Evolutionary conservation across 2,329 filamentous ascomycete genomes (phyloP), one percentile per base, ranked within the genome.

Genomic region (Diaporthe velutina): DNA sequence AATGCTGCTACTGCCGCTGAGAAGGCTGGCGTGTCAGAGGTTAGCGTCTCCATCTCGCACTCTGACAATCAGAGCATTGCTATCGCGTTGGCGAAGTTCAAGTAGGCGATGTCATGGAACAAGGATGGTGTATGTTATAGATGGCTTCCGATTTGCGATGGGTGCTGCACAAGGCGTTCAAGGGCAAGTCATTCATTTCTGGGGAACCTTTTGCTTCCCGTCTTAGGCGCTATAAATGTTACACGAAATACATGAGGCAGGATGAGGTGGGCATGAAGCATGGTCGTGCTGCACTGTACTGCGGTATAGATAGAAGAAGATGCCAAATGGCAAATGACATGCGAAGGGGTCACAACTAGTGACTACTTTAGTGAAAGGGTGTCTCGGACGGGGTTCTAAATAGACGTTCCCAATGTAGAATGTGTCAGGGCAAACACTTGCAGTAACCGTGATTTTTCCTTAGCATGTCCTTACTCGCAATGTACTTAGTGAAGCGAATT

Each of bases 41-140:
- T 98, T 78, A 96, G 90, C 78, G 94, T 99, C 79, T 98, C 95
- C 82, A 98, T 99, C 82, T 98, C 96, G 80, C 97, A 99, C 86
- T 97, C 94, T 52, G 96, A 98, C 79, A 93, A 90, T 75, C 97
- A 99, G 85, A 96, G 97, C 76, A 96, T 98, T 81, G 96, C 97
- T 60, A 94, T 99, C 80, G 97, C 97, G 2, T 93, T 98, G 76
- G 93, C 95, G 73, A 93, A 91, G 73, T 94, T 97, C 81, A 95
- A 90, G 83, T 73, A 70, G 50, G 38, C n/a, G n/a, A 15, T 30
- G 17, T 38, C 13, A 13, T 8, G 6, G 9, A 50, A n/a, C 12
- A 19, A 12, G 8, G 40, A 13, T 30, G 33, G 13, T 42, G 28
- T 48, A 45, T 54, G n/a, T 50, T 54, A 58, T 12, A 48, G 40